phyloP scores from a whole-genome alignment of 495 filamentous ascomycete genomes.

The Cercophora newfieldiana region DNA sequence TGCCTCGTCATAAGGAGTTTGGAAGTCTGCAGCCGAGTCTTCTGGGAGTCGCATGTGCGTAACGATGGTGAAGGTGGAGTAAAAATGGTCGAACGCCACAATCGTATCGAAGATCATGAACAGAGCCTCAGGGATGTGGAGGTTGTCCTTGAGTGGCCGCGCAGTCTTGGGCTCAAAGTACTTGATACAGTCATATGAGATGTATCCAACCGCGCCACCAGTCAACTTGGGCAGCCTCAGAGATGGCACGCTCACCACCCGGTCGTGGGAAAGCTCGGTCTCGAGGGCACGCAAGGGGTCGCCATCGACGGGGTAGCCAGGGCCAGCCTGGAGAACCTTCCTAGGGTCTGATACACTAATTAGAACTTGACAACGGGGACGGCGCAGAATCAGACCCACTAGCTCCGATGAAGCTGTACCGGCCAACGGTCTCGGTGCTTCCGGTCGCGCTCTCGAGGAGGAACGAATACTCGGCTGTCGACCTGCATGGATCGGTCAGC shows the following conservation, averaged over 20 bases:
- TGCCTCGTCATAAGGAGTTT: slow-evolving; percentile 65
- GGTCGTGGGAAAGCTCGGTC: slow-evolving; percentile 70
- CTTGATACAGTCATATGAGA: slow-evolving; percentile 93
- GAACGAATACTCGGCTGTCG: slow-evolving; percentile 74
- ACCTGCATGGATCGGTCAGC: slow-evolving; percentile 40
- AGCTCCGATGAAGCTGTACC: slow-evolving; percentile 93
- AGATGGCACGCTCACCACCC: slow-evolving; percentile 77
- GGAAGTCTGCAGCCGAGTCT: slow-evolving; percentile 36
- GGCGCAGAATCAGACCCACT: slow-evolving; percentile 38
- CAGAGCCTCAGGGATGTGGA: slow-evolving; percentile 84
- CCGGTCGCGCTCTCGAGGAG: slow-evolving; percentile 94
- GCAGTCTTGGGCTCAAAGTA: slow-evolving; percentile 97
- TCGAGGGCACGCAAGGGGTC: slow-evolving; percentile 85
- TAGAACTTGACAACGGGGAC: not conserved
- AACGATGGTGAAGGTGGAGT: slow-evolving; percentile 85
- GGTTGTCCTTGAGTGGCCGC: slow-evolving; percentile 80
- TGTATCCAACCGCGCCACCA: slow-evolving; percentile 92
- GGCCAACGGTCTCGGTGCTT: slow-evolving; percentile 85
- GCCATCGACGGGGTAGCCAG: slow-evolving; percentile 75
- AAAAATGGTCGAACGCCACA: slow-evolving; percentile 93
- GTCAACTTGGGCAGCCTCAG: slow-evolving; percentile 79
- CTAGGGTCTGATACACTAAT: slow-evolving; percentile 50
- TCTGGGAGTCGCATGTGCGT: slow-evolving; percentile 75
- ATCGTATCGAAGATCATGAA: slow-evolving; percentile 99
- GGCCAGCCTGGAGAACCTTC: slow-evolving; percentile 83